Base-by-base conservation (phyloP, 1,284 basidiomycete genomes). In the Tylopilus sp. region DNA sequence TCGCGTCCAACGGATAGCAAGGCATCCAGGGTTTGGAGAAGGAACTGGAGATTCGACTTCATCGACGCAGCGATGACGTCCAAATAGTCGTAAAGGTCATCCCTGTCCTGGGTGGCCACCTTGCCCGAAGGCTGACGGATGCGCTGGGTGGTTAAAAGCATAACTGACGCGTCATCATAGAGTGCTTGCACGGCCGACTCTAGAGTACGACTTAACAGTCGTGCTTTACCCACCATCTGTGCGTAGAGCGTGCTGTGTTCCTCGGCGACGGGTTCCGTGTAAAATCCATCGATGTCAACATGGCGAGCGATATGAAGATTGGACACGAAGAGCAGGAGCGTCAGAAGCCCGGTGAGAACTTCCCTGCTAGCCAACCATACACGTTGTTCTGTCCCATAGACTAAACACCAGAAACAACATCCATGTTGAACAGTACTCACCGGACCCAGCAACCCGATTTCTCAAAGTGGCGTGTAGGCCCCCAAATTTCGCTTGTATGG, bases 231-330 rank as follows among this genome's bases (percentile, higher is more conserved):
- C 4, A 91, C 82, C 17, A 79, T 80, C 56, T 80, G 75, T 26
- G 73, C 63, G 61, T 90, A 89, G 21, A 72, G 64, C 36, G 77
- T 70, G 53, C 76, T 73, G 11, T 70, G 60, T 15, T 71, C 62
- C 12, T 72, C 59, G 11, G 58, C 54, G 14, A 71, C 73, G 2
- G 71, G 53, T 26, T 80, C 76, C 50, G 77, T 71, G 18, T 73
- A 75, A 56, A 87, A 76, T 15, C 85, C 83, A 59, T 91, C 88
- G 51, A 90, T 78, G 55, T 88, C 86, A 46, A 90, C 80, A 63
- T 87, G 81, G 36, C 80, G 77, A 20, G 87, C 87, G 44, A 92
- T 69, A 64, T 91, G 83, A 51, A 91, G 74, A 58, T 87, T 81
- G 20, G 81, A 76, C 31, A 84, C 73, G 43, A 78, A 75, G 6